These are phyloP conservation scores for Epithemia pelagica DNA, from an alignment of 108 stramenopile species.

Conservation along the genomic window DNA sequence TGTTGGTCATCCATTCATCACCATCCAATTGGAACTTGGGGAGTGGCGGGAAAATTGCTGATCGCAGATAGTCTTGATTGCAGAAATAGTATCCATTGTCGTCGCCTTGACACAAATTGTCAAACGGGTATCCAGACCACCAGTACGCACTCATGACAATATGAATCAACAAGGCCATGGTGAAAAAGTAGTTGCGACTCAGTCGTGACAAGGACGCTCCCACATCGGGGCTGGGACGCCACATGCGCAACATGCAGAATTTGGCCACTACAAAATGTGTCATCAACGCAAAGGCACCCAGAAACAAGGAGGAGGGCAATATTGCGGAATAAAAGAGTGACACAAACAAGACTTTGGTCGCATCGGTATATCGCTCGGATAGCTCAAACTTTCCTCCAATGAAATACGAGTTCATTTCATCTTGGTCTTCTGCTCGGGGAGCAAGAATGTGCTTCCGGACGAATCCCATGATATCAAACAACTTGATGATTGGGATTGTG, in stretches of 20 bases:
- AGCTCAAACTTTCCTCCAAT: constrained; percentile 36
- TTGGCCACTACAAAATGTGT: constrained; percentile 25
- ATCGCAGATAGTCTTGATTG: constrained; percentile 12
- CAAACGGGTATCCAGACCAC: constrained; percentile 35
- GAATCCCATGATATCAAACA: constrained; percentile 32
- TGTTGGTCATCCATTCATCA: constrained; percentile 37
- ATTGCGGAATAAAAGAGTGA: constrained; percentile 49
- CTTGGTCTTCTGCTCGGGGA: constrained; percentile 36
- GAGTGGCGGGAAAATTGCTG: constrained; percentile 27
- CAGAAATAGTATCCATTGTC: constrained; percentile 19
- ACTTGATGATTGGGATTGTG: constrained; percentile 24
- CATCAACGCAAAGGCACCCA: constrained; percentile 31
- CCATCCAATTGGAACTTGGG: constrained; percentile 5
- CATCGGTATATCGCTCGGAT: constrained; percentile 40
- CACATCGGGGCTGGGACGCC: constrained; percentile 30
- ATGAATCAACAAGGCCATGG: constrained; percentile 24
- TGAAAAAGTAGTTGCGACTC: constrained; percentile 37
- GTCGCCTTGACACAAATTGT: constrained; percentile 10
- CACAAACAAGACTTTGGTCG: constrained; percentile 45
- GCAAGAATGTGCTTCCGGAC: constrained; percentile 40
- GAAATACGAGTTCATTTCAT: constrained; percentile 40
- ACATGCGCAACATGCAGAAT: constrained; percentile 36
- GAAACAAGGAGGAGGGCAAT: constrained; percentile 36
- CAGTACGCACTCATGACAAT: constrained; percentile 24
- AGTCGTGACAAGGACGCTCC: constrained; percentile 28